phyloP scores from a whole-genome alignment of 2,329 filamentous ascomycete species.

The Fusarium domesticum region DNA sequence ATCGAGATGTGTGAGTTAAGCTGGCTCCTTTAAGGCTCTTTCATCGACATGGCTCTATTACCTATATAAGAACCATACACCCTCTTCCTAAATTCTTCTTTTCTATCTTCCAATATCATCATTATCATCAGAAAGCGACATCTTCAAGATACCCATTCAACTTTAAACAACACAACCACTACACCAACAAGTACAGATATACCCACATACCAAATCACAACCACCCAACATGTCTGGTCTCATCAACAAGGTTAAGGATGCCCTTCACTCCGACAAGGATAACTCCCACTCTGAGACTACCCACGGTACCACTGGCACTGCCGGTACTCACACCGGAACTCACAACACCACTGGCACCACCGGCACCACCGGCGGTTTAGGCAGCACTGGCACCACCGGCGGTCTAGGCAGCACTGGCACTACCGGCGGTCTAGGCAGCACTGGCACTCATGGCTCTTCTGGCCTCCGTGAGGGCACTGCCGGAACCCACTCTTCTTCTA shows the following conservation, averaged over 20 bases:
- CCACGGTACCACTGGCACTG: too few relatives aligned
- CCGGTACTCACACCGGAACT: background rate
- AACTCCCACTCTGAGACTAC: too few relatives aligned
- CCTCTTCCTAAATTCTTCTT: slow-evolving; percentile 1
- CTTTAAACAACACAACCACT: slow-evolving; percentile 4
- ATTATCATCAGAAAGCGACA: slow-evolving; percentile 6
- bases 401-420: background rate
- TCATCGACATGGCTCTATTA: background rate
- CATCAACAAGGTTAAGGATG: slow-evolving; percentile 60
- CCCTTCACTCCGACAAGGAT: slow-evolving; percentile 47
- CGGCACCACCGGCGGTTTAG: background rate
- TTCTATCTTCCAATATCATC: slow-evolving; percentile 10
- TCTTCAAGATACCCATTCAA: slow-evolving; percentile 19
- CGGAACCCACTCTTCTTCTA: slow-evolving; percentile 46
- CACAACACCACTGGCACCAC: slow-evolving; percentile 4
- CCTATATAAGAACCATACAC: slow-evolving; percentile 24
- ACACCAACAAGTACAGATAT: slow-evolving; percentile 11
- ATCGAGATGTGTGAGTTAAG: background rate
- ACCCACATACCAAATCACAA: slow-evolving; percentile 9
- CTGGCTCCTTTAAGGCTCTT: background rate
- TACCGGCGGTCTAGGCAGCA: slow-evolving; percentile 6
- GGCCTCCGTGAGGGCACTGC: slow-evolving; percentile 22
- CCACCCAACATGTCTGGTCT: slow-evolving; percentile 51
- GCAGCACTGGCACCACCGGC: slow-evolving; percentile 13
- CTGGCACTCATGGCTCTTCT: slow-evolving; percentile 6